Evolutionary conservation across 352 stramenopile genomes (phyloP), one percentile per base, ranked within the genome.

Genomic region (Phytophthora quininea): DNA sequence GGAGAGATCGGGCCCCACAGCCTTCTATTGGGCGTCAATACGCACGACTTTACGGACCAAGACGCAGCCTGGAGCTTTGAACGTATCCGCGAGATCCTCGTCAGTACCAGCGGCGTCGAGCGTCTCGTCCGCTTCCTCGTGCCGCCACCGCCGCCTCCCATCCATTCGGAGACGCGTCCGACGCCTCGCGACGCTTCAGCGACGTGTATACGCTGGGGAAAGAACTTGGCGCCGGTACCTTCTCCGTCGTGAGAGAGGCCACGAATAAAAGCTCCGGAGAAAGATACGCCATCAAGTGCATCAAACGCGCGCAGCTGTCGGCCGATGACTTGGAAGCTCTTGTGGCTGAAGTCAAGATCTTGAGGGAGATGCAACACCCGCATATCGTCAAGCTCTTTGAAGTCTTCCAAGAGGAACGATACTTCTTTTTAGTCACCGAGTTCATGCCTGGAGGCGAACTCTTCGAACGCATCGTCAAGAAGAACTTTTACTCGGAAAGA

Each of bases 381-480:
- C 83, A 97, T 69, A 96, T 97, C 60, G 86, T 97, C 64, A 84
- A 90, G 49, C 73, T 97, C 6, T 91, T 94, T 47, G 95, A 94
- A 46, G 95, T 98, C 10, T 98, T 94, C 74, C 76, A 97, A 45
- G 92, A 98, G 37, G 77, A 89, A 14, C 80, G 92, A 30, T 86
- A 98, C 65, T 99, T 97, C 78, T 99, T 99, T 72, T 84, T 99
- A 46, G 96, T 99, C 10, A 98, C 98, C 54, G 96, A 99, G 76
- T 91, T 98, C 42, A 97, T 98, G 74, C 85, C 84, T 7, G 88
- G 88, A 12, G 86, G 86, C 3, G 88, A 96, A 63, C 77, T 96
- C 27, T 96, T 96, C 65, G 88, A 96, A 35, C 79, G 88, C 15
- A 96, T 96, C 62, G 85, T 95, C 38, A 84, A 95, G 71, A 96